A percentile compares a stretch with the other conserved stretches of the same genome.
Evolutionary conservation across 2,329 filamentous ascomycete species (phyloP).

Genomic region (Paecilomyces variotii): DNA sequence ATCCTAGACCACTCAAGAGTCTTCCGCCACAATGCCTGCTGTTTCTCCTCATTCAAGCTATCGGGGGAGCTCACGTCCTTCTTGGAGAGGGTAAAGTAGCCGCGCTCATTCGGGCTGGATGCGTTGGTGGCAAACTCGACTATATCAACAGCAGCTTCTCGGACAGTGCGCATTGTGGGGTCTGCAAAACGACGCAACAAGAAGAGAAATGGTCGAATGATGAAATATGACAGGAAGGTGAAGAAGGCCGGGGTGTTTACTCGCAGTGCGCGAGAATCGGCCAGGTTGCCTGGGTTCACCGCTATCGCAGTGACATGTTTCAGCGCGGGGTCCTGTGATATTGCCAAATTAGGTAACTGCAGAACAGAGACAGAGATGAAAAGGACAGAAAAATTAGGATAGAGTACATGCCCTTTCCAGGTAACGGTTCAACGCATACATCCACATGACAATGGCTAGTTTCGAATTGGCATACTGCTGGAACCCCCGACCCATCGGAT

Average conservation of each 20-base stretch:
- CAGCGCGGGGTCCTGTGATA: neutral
- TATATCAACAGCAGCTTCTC: conserved; percentile 23
- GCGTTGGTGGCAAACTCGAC: conserved; percentile 19
- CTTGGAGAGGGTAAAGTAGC: conserved; percentile 26
- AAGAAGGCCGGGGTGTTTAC: conserved; percentile 24
- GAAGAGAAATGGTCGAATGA: conserved; percentile 19
- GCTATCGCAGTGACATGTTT: conserved; percentile 20
- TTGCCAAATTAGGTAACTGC: neutral
- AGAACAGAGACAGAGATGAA: neutral
- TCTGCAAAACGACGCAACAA: conserved; percentile 16
- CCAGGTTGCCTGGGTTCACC: conserved; percentile 28
- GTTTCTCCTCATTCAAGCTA: conserved; percentile 20
- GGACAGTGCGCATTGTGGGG: conserved; percentile 22
- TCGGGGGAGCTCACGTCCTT: conserved; percentile 23
- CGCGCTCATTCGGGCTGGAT: conserved; percentile 21
- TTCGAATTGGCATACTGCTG: conserved; percentile 40
- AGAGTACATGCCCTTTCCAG: conserved; percentile 18
- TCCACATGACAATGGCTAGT: conserved; percentile 33
- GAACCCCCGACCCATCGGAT: conserved; percentile 34
- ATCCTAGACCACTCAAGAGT: conserved; percentile 23
- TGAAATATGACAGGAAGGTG: conserved; percentile 16
- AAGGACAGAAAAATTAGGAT: neutral
- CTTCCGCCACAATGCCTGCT: conserved; percentile 26
- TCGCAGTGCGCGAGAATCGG: conserved; percentile 30
- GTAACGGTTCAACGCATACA: conserved; percentile 32